A percentile compares a stretch with the other conserved stretches of the same genome.
These are phyloP conservation scores for Escovopsis weberi DNA, from an alignment of 2,329 filamentous ascomycete genomes.

Conservation along the genomic window DNA sequence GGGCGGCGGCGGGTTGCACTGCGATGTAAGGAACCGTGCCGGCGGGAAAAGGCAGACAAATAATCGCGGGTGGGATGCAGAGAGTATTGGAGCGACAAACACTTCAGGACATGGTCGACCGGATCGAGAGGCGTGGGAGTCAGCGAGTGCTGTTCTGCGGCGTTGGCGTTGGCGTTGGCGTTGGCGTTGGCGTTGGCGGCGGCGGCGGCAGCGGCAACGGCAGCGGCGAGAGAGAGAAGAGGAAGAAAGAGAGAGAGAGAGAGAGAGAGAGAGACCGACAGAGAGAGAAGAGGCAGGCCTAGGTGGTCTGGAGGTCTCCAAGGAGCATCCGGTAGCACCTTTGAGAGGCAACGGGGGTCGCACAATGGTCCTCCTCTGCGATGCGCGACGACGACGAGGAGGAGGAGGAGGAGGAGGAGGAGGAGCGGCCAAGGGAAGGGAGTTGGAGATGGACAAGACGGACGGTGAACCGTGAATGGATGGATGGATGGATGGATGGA, in stretches of 20 bases:
- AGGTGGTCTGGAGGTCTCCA: conserved; percentile 1
- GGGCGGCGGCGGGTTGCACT: conserved; percentile 14
- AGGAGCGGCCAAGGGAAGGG: no score
- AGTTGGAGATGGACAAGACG: no score
- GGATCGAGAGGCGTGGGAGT: conserved; percentile 9
- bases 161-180: no score
- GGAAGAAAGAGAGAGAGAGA: no score
- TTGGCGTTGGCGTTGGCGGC: no score
- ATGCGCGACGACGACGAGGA: not conserved
- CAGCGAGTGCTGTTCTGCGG: conserved; percentile 4
- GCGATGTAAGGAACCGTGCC: conserved; percentile 18
- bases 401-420: not conserved
- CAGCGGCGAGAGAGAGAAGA: no score
- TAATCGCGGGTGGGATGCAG: conserved; percentile 14
- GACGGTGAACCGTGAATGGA: no score
- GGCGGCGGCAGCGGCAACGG: no score
- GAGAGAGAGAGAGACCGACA: no score
- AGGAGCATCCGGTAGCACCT: conserved; percentile 9
- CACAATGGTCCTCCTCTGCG: not conserved
- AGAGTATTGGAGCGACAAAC: conserved; percentile 13
- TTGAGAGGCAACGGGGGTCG: not conserved
- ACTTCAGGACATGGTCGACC: conserved; percentile 20
- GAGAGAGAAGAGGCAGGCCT: no score
- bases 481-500: no score
- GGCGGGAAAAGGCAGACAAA: conserved; percentile 7